phyloP scores from a whole-genome alignment of 306 rosid genomes.

The Casuarina cunninghamiana region DNA sequence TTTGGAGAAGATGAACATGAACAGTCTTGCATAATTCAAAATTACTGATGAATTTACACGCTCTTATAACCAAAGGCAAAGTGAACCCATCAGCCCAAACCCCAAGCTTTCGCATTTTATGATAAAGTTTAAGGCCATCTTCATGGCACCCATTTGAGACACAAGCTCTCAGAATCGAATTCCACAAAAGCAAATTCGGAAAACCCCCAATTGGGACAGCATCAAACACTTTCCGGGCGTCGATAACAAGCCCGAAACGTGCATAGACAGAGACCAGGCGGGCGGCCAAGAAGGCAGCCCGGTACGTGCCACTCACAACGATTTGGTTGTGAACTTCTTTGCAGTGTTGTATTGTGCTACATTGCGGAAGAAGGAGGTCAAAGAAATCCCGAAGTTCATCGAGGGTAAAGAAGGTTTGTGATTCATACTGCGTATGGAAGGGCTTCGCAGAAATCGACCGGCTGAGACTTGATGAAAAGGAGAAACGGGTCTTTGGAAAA shows the following conservation, averaged over 20 bases:
- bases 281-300: conserved; percentile 58
- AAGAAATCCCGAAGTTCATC: conserved; percentile 46
- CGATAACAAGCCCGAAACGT: conserved; percentile 38
- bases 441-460: conserved; percentile 17
- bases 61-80: conserved; percentile 59
- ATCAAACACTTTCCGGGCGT: conserved; percentile 54
- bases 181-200: conserved; percentile 59
- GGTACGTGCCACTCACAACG: conserved; percentile 31
- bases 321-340: conserved; percentile 61
- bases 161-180: conserved; percentile 71
- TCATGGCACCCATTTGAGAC: conserved; percentile 53
- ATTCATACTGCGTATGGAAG: not conserved
- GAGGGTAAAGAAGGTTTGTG: conserved; percentile 6
- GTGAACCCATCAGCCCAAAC: conserved; percentile 77
- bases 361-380: conserved; percentile 40
- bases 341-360: conserved; percentile 41
- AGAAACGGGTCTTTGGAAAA: conserved; percentile 3
- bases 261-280: conserved; percentile 54
- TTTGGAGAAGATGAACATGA: conserved; percentile 54
- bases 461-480: conserved; percentile 7
- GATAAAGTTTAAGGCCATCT: conserved; percentile 44
- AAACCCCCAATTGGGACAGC: conserved; percentile 30
- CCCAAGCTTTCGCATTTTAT: conserved; percentile 61
- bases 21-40: conserved; percentile 41
- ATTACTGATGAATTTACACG: conserved; percentile 40